These are phyloP conservation scores for Aspergillus ustus DNA, from an alignment of 2,329 filamentous ascomycete genomes.

Conservation along the genomic window DNA sequence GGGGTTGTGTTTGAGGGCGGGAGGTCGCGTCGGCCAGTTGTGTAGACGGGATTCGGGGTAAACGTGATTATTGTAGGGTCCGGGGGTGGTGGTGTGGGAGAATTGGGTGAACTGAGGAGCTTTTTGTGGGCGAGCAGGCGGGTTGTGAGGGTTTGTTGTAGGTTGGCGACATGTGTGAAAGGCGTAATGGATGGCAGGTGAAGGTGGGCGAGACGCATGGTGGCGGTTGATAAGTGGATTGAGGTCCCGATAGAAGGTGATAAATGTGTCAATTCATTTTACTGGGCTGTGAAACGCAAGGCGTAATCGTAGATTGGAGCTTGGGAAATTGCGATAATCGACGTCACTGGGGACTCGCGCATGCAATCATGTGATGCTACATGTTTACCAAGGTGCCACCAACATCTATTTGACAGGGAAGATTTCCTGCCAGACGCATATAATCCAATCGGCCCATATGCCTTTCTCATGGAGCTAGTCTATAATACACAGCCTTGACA, in stretches of 20 bases:
- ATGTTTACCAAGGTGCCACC: no score
- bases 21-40: slow-evolving; percentile 80
- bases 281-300: not conserved
- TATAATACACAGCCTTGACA: not conserved
- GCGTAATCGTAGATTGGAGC: not conserved
- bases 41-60: slow-evolving; percentile 82
- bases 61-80: slow-evolving; percentile 79
- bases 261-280: not conserved
- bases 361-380: not conserved
- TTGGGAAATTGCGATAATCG: not conserved
- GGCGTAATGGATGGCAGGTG: slow-evolving; percentile 59
- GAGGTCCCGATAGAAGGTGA: not conserved
- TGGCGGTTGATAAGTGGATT: slow-evolving; percentile 13
- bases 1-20: slow-evolving; percentile 44
- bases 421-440: not conserved
- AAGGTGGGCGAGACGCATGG: slow-evolving; percentile 64
- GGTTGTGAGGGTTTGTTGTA: slow-evolving; percentile 63
- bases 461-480: not conserved
- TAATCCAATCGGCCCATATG: not conserved
- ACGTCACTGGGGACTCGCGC: not conserved
- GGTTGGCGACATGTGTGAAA: slow-evolving; percentile 58
- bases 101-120: slow-evolving; percentile 35
- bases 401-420: not conserved
- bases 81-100: slow-evolving; percentile 49
- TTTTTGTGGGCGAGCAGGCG: slow-evolving; percentile 67